phyloP scores from a whole-genome alignment of 2,329 filamentous ascomycete species.

The Diplodia scrobiculata region DNA sequence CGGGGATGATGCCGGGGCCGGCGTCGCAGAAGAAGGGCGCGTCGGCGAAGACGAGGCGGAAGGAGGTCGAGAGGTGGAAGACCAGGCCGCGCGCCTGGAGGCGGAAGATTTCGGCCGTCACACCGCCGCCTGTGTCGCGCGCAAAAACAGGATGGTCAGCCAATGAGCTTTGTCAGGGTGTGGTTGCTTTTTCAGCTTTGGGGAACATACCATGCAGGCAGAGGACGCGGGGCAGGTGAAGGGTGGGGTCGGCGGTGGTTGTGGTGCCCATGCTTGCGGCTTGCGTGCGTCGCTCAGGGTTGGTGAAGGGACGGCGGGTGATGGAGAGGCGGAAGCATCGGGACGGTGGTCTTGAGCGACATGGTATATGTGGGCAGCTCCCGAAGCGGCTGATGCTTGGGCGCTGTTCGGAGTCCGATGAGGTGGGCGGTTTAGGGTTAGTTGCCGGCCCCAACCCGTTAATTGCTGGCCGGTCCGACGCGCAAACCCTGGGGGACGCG shows the following conservation, averaged over 20 bases:
- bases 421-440: neutral
- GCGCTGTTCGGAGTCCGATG: slow-evolving; percentile 11
- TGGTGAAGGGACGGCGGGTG: neutral
- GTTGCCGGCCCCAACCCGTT: neutral
- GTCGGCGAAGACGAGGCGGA: slow-evolving; percentile 73
- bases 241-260: slow-evolving; percentile 35
- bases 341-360: neutral
- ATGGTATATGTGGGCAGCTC: slow-evolving; percentile 12
- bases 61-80: slow-evolving; percentile 56
- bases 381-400: slow-evolving; percentile 12
- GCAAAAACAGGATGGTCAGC: neutral
- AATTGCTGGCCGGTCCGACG: neutral
- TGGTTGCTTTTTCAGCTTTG: neutral
- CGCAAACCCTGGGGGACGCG: neutral
- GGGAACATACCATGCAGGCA: slow-evolving; percentile 64
- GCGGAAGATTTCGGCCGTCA: slow-evolving; percentile 69
- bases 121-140: slow-evolving; percentile 59
- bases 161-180: neutral
- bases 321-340: neutral
- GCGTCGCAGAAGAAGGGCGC: slow-evolving; percentile 66
- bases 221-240: slow-evolving; percentile 66
- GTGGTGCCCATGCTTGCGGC: slow-evolving; percentile 30
- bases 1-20: slow-evolving; percentile 63
- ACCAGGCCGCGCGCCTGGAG: slow-evolving; percentile 64
- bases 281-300: neutral